A percentile compares a stretch with the other conserved stretches of the same genome.
Evolutionary conservation across 1,284 basidiomycete genomes (phyloP).

Genomic region (Austroboletus novae-zelandiae): DNA sequence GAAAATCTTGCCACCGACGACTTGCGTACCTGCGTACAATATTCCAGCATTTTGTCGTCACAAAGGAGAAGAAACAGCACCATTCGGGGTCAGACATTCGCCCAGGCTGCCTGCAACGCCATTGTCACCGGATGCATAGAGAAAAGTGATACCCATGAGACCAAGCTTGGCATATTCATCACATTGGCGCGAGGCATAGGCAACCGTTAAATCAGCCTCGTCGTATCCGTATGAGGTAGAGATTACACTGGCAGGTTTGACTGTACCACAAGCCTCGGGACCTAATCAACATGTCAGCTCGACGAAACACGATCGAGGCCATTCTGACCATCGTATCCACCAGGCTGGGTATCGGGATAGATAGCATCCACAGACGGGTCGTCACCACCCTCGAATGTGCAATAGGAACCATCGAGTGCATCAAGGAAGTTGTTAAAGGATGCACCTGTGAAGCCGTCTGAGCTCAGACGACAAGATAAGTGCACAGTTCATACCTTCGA

Average conservation of each 20-base stretch:
- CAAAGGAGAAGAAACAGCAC: slow-evolving; percentile 17
- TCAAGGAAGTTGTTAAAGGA: slow-evolving; percentile 48
- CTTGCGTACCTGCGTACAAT: slow-evolving; percentile 9
- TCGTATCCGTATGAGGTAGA: slow-evolving; percentile 53
- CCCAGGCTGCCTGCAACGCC: slow-evolving; percentile 46
- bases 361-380: slow-evolving; percentile 46
- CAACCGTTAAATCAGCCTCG: slow-evolving; percentile 45
- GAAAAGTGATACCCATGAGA: slow-evolving; percentile 45
- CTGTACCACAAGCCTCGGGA: slow-evolving; percentile 47
- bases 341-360: slow-evolving; percentile 49
- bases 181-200: slow-evolving; percentile 52
- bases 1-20: slow-evolving; percentile 38
- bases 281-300: slow-evolving; percentile 24
- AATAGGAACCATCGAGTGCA: slow-evolving; percentile 50
- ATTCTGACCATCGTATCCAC: slow-evolving; percentile 38
- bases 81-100: slow-evolving; percentile 42
- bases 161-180: slow-evolving; percentile 54
- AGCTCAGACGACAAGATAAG: background rate
- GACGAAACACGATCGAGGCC: background rate
- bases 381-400: slow-evolving; percentile 61
- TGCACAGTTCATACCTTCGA: slow-evolving; percentile 33
- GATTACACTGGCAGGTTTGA: slow-evolving; percentile 49
- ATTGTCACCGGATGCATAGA: slow-evolving; percentile 51
- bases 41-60: background rate
- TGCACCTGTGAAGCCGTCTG: slow-evolving; percentile 31